Evolutionary conservation across 2,329 filamentous ascomycete species (phyloP).

Genomic region (Camptophora hylomeconis): DNA sequence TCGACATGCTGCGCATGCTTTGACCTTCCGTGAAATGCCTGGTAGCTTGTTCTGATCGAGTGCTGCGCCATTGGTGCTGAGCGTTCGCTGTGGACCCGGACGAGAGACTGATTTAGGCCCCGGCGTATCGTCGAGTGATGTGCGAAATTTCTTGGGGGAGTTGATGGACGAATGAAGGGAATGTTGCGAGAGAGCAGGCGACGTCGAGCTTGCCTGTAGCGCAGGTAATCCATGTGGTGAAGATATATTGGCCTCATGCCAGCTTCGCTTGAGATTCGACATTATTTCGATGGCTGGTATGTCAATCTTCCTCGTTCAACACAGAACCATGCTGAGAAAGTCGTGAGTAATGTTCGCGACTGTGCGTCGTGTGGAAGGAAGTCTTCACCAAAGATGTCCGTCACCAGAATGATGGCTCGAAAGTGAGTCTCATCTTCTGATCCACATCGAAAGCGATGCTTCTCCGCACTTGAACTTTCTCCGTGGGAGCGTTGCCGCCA

Average conservation of each 20-base stretch:
- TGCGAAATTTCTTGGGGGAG: slow-evolving; percentile 12
- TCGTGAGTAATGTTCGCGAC: background rate
- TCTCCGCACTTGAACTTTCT: too few species aligned
- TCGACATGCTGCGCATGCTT: slow-evolving; percentile 40
- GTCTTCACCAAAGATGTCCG: too few species aligned
- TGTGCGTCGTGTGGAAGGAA: too few species aligned
- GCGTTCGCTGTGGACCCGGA: slow-evolving; percentile 1
- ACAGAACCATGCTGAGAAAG: background rate
- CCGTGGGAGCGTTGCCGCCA: too few species aligned
- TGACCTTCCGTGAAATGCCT: slow-evolving; percentile 30
- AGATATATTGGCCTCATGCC: slow-evolving; percentile 17
- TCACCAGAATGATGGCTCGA: too few species aligned
- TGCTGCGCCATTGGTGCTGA: slow-evolving; percentile 12
- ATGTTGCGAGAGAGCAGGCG: slow-evolving; percentile 8
- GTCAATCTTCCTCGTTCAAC: too few species aligned
- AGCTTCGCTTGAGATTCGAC: slow-evolving; percentile 18
- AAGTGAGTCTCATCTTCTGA: too few species aligned
- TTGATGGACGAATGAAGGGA: slow-evolving; percentile 3
- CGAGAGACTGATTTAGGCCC: background rate
- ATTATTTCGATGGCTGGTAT: slow-evolving; percentile 8
- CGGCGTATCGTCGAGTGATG: slow-evolving; percentile 12
- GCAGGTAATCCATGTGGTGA: slow-evolving; percentile 11
- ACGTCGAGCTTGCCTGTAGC: slow-evolving; percentile 7
- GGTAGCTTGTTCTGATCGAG: slow-evolving; percentile 12
- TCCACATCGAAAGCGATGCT: too few species aligned